Evolutionary conservation across 805 yeast species (phyloP).

Genomic region (Maudiozyma barnettii): DNA sequence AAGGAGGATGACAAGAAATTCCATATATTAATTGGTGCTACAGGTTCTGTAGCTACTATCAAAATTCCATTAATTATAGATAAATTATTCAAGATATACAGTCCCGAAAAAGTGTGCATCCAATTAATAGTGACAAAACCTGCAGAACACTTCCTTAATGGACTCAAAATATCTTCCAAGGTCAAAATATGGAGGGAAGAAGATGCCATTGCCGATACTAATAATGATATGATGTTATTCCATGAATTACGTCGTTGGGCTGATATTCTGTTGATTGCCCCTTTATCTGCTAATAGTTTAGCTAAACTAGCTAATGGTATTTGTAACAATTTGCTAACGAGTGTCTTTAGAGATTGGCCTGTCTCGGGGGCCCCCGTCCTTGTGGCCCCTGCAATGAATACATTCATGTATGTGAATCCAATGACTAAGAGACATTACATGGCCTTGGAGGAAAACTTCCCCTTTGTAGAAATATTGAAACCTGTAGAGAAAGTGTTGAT

Average conservation of each 20-base stretch:
- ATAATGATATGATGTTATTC: constrained; percentile 63
- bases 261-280: constrained; percentile 66
- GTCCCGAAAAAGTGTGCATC: constrained; percentile 62
- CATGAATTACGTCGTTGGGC: constrained; percentile 81
- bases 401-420: constrained; percentile 74
- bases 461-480: constrained; percentile 61
- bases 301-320: constrained; percentile 70
- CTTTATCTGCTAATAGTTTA: constrained; percentile 69
- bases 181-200: constrained; percentile 81
- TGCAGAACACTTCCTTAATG: constrained; percentile 61
- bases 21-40: constrained; percentile 83
- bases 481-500: constrained; percentile 74
- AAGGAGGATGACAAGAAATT: constrained; percentile 74
- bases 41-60: constrained; percentile 95
- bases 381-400: constrained; percentile 80
- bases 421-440: constrained; percentile 64
- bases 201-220: constrained; percentile 38
- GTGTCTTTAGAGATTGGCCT: constrained; percentile 71
- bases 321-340: constrained; percentile 67
- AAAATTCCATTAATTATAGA: constrained; percentile 86
- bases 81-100: constrained; percentile 72
- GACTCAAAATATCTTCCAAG: constrained; percentile 56
- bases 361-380: constrained; percentile 54
- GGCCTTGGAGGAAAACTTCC: constrained; percentile 58
- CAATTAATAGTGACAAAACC: constrained; percentile 75